These are phyloP conservation scores for Debaryomycetaceae sp. DNA, from an alignment of 1,139 yeast genomes.

Conservation along the genomic window DNA sequence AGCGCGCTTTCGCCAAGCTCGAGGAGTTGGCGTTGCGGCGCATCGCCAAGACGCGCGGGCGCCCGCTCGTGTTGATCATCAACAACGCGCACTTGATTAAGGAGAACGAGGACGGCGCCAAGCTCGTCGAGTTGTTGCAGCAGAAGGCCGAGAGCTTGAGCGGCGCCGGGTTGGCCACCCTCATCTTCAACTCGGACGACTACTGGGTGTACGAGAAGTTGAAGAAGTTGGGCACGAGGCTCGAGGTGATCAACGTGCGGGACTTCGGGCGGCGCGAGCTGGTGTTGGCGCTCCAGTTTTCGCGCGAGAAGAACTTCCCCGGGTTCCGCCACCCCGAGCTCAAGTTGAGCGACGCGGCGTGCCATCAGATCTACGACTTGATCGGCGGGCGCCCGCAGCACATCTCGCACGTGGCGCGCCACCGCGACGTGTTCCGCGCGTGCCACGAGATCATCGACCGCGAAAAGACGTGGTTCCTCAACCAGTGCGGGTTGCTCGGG, in stretches of 20 bases:
- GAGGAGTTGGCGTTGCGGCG: slow-evolving; percentile 67
- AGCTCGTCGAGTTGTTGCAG: slow-evolving; percentile 70
- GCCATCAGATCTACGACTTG: slow-evolving; percentile 59
- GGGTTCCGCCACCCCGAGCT: slow-evolving; percentile 29
- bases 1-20: slow-evolving; percentile 71
- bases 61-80: slow-evolving; percentile 66
- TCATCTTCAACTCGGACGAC: slow-evolving; percentile 77
- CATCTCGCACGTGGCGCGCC: slow-evolving; percentile 68
- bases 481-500: slow-evolving; percentile 77
- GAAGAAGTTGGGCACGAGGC: slow-evolving; percentile 66
- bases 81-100: slow-evolving; percentile 73
- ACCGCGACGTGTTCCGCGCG: slow-evolving; percentile 55
- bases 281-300: slow-evolving; percentile 48
- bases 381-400: slow-evolving; percentile 88
- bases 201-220: slow-evolving; percentile 83
- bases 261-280: slow-evolving; percentile 62
- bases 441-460: slow-evolving; percentile 70
- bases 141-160: slow-evolving; percentile 79
- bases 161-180: slow-evolving; percentile 72
- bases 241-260: slow-evolving; percentile 67
- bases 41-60: slow-evolving; percentile 24
- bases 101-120: slow-evolving; percentile 66
- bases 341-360: slow-evolving; percentile 29
- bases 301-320: slow-evolving; percentile 46
- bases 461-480: slow-evolving; percentile 82